phyloP scores from a whole-genome alignment of 768 basidiomycete genomes.

The Favolaschia claudopus region DNA sequence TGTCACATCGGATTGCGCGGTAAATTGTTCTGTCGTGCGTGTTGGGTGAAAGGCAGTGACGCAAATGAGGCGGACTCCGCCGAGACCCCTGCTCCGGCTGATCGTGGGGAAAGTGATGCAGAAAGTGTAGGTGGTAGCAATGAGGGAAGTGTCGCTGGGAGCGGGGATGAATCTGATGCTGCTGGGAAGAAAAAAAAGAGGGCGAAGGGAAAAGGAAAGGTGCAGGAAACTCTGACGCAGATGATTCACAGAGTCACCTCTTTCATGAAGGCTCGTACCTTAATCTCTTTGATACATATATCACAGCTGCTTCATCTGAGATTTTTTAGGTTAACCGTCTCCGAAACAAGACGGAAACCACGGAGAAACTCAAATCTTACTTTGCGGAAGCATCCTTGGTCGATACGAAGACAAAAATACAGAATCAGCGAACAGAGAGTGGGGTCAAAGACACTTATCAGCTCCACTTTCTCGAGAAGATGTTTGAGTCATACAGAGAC shows the following conservation, averaged over 20 bases:
- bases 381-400: slow-evolving; percentile 23
- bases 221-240: background rate
- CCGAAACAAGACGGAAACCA: background rate
- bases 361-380: slow-evolving; percentile 16
- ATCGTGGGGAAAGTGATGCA: too few species aligned
- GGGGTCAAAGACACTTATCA: slow-evolving; percentile 45
- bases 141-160: background rate
- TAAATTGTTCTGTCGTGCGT: slow-evolving; percentile 48
- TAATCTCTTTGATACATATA: too few species aligned
- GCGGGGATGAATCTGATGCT: background rate
- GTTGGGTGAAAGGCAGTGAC: slow-evolving; percentile 39
- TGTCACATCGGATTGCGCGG: slow-evolving; percentile 49
- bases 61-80: slow-evolving; percentile 5
- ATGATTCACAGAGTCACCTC: background rate
- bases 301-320: too few species aligned
- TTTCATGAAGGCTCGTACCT: background rate
- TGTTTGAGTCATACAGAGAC: slow-evolving; percentile 28
- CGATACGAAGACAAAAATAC: slow-evolving; percentile 23
- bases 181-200: background rate
- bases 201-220: background rate
- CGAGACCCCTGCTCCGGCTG: too few species aligned
- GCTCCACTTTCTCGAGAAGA: slow-evolving; percentile 30
- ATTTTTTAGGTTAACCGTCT: too few species aligned
- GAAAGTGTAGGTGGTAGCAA: too few species aligned
- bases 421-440: slow-evolving; percentile 29